phyloP scores from a whole-genome alignment of 495 filamentous ascomycete species.

The Darksidea phi region DNA sequence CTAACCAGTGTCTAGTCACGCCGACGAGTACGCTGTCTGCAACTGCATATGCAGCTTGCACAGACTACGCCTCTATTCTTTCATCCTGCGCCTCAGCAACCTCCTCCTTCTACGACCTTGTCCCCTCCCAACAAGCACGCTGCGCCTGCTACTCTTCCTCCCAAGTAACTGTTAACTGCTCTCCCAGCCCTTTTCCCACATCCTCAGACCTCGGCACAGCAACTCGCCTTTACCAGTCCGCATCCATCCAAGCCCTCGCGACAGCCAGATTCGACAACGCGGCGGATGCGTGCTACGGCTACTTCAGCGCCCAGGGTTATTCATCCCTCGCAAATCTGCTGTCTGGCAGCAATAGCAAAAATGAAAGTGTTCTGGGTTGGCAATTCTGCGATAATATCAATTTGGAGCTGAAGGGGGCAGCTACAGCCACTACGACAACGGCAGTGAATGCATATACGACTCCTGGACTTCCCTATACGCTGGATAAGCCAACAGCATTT shows the following conservation, averaged over 20 bases:
- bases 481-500: too few relatives aligned
- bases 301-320: slow-evolving; percentile 18
- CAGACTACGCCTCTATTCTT: slow-evolving; percentile 12
- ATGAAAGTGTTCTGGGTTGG: slow-evolving; percentile 3
- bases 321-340: slow-evolving; percentile 8
- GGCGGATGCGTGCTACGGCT: slow-evolving; percentile 10
- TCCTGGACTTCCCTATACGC: too few relatives aligned
- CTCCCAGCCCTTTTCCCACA: background rate
- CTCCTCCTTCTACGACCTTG: slow-evolving; percentile 4
- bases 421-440: background rate
- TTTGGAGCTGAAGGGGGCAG: background rate
- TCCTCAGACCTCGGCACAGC: too few relatives aligned
- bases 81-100: slow-evolving; percentile 6
- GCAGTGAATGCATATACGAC: too few relatives aligned
- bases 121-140: slow-evolving; percentile 13
- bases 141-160: slow-evolving; percentile 18
- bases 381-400: slow-evolving; percentile 19
- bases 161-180: background rate
- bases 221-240: background rate
- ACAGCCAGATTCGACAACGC: slow-evolving; percentile 9
- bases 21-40: slow-evolving; percentile 16
- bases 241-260: slow-evolving; percentile 1
- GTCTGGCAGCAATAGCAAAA: background rate
- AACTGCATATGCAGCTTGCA: slow-evolving; percentile 14
- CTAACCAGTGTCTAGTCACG: slow-evolving; percentile 9